phyloP scores from a whole-genome alignment of 2,329 filamentous ascomycete species.

The Domatiomyces globalis region DNA sequence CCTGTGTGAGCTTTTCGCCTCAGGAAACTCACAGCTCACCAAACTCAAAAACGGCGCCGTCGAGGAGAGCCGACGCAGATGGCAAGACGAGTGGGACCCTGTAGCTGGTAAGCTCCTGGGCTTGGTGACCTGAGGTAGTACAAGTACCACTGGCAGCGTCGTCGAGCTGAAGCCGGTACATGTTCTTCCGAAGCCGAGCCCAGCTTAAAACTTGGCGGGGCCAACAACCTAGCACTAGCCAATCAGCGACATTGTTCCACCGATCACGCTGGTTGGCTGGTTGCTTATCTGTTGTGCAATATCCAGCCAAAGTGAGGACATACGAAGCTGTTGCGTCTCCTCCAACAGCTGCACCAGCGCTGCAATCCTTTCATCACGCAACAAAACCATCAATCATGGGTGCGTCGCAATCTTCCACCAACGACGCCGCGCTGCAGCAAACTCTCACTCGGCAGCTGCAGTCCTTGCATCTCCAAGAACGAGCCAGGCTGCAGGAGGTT shows the following conservation, averaged over 20 bases:
- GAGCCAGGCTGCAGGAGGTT: constrained; percentile 23
- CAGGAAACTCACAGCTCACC: constrained; percentile 40
- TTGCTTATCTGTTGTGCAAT: background rate
- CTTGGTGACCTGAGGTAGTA: constrained; percentile 16
- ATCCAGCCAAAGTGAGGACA: background rate
- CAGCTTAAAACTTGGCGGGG: too few species aligned
- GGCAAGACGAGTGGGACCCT: constrained; percentile 87
- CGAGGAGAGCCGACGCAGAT: constrained; percentile 60
- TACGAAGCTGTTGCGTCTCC: background rate
- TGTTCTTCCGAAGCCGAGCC: too few species aligned
- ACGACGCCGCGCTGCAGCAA: constrained; percentile 21
- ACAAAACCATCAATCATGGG: constrained; percentile 11
- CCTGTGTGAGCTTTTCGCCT: constrained; percentile 50
- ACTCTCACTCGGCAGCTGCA: constrained; percentile 29
- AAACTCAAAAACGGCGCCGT: constrained; percentile 54
- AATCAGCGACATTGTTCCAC: background rate
- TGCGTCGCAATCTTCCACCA: constrained; percentile 13
- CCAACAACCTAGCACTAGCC: background rate
- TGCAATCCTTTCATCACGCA: background rate
- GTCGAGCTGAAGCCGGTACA: too few species aligned
- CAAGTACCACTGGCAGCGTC: background rate
- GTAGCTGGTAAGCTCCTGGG: constrained; percentile 62
- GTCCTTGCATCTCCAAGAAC: constrained; percentile 20
- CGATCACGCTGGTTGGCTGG: too few species aligned
- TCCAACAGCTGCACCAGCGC: background rate